phyloP scores from a whole-genome alignment of 176 grass and related monocot genomes.

The Oryza meridionalis region DNA sequence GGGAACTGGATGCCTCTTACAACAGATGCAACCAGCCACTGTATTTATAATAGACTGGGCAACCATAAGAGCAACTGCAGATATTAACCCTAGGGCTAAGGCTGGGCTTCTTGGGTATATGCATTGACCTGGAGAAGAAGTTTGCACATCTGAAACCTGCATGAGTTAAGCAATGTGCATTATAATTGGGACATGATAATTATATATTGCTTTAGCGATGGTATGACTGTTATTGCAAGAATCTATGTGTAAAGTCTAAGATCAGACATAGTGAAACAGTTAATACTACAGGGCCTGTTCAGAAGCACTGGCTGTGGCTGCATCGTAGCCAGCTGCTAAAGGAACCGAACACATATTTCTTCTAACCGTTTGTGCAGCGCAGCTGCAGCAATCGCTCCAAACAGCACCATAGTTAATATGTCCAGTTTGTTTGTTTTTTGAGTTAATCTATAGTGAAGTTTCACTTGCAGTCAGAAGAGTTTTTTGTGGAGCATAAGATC shows the following conservation, averaged over 20 bases:
- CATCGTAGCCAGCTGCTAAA: too few relatives aligned
- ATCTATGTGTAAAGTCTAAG: neutral
- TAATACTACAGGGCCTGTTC: neutral
- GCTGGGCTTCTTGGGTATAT: conserved; percentile 87
- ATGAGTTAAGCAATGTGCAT: neutral
- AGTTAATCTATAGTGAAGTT: neutral
- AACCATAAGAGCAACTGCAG: conserved; percentile 73
- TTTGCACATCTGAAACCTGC: conserved; percentile 80
- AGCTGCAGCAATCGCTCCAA: too few relatives aligned
- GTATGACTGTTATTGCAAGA: neutral
- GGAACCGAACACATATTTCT: too few relatives aligned
- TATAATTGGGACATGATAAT: neutral
- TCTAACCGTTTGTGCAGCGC: too few relatives aligned
- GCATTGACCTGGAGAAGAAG: conserved; percentile 47
- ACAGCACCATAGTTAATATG: neutral
- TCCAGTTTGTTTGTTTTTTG: neutral
- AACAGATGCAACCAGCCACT: conserved; percentile 94
- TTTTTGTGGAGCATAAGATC: too few relatives aligned
- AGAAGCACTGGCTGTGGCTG: too few relatives aligned
- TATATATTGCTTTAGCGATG: neutral
- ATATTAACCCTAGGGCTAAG: conserved; percentile 72
- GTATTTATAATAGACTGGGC: conserved; percentile 81
- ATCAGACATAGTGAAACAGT: neutral
- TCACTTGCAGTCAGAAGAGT: neutral
- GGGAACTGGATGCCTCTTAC: conserved; percentile 82